phyloP scores from a whole-genome alignment of 768 basidiomycete genomes.

The Rhodotorula taiwanensis region DNA sequence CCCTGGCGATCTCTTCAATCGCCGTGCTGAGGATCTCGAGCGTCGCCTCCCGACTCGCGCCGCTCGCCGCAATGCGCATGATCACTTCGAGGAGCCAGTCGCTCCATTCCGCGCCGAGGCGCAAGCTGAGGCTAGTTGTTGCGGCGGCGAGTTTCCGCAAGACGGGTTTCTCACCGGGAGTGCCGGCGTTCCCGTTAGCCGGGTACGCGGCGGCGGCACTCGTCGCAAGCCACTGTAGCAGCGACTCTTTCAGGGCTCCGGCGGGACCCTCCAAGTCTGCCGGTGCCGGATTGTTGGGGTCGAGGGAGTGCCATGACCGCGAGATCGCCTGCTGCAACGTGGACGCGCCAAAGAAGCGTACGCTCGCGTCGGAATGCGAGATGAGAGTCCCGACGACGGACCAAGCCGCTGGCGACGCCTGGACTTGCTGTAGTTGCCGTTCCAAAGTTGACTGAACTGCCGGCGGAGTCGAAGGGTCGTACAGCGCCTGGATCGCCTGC shows the following conservation, averaged over 20 bases:
- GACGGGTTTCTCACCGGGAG: conserved; percentile 19
- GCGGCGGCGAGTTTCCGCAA: conserved; percentile 17
- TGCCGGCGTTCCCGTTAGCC: not conserved
- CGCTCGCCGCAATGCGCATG: conserved; percentile 11
- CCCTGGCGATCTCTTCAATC: conserved; percentile 37
- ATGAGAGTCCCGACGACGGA: conserved; percentile 18
- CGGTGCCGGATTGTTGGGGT: not conserved
- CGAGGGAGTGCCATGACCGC: conserved; percentile 4
- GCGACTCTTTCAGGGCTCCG: conserved; percentile 4
- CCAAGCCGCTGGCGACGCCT: conserved; percentile 11
- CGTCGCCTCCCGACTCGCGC: conserved; percentile 24
- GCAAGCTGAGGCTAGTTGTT: conserved; percentile 6
- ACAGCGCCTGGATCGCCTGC: conserved; percentile 23
- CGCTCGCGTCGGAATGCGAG: conserved; percentile 9
- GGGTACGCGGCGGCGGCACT: conserved; percentile 20
- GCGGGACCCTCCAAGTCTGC: not conserved
- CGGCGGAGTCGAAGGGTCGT: conserved; percentile 19
- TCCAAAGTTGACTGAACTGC: conserved; percentile 5
- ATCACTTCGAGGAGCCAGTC: conserved; percentile 32
- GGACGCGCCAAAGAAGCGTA: conserved; percentile 32
- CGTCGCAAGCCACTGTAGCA: conserved; percentile 18
- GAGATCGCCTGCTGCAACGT: conserved; percentile 21
- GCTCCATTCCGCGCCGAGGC: conserved; percentile 12
- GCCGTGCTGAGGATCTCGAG: conserved; percentile 35
- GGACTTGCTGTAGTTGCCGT: conserved; percentile 11